phyloP scores from a whole-genome alignment of 768 basidiomycete genomes.

The Podaxis pistillaris region DNA sequence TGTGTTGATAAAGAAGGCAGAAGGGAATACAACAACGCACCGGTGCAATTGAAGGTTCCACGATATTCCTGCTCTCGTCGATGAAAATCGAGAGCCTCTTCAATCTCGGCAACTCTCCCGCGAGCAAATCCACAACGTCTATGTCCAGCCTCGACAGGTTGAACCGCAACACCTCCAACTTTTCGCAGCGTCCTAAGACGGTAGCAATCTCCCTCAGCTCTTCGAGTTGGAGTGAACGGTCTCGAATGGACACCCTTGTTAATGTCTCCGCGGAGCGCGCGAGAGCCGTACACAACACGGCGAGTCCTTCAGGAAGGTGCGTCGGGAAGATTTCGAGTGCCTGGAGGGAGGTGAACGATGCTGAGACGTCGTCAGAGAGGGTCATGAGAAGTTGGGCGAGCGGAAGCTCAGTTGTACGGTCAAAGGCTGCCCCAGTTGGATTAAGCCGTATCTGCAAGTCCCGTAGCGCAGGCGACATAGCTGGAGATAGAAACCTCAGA shows the following conservation, averaged over 20 bases:
- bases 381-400: conserved; percentile 35
- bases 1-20: conserved; percentile 6
- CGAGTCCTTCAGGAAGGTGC: conserved; percentile 29
- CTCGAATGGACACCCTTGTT: conserved; percentile 33
- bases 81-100: conserved; percentile 30
- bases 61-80: conserved; percentile 22
- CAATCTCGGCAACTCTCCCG: conserved; percentile 29
- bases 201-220: conserved; percentile 29
- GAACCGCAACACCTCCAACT: conserved; percentile 30
- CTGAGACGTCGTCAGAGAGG: conserved; percentile 24
- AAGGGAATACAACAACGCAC: conserved; percentile 10
- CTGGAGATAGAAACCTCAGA: conserved; percentile 27
- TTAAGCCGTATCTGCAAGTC: conserved; percentile 39
- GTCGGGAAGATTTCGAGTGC: conserved; percentile 43
- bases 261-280: conserved; percentile 31
- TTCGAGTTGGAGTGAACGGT: conserved; percentile 35
- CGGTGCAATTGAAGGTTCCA: conserved; percentile 13
- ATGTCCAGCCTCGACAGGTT: conserved; percentile 32
- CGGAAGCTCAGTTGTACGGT: conserved; percentile 27
- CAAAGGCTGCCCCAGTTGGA: conserved; percentile 28
- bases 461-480: conserved; percentile 29
- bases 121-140: conserved; percentile 33
- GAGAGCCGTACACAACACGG: conserved; percentile 31
- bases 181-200: conserved; percentile 24
- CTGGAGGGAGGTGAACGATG: conserved; percentile 29